phyloP scores from a whole-genome alignment of 768 basidiomycete genomes.

The Melanogaster broomeanus region DNA sequence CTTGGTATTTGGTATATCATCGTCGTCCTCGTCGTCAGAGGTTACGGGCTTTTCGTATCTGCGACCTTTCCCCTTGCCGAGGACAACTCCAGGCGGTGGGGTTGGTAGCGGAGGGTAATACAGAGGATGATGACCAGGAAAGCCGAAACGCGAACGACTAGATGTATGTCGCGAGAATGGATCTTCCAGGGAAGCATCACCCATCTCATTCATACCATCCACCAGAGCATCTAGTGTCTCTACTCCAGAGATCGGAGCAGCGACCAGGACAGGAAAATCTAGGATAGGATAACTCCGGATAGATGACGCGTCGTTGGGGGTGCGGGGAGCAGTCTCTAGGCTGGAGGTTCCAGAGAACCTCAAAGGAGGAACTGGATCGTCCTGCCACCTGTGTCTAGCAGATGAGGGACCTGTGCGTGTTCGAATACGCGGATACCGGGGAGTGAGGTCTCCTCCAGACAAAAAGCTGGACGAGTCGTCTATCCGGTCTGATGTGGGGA shows the following conservation, averaged over 20 bases:
- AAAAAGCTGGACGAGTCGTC: slow-evolving; percentile 27
- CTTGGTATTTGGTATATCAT: slow-evolving; percentile 17
- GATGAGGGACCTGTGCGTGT: slow-evolving; percentile 62
- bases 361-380: slow-evolving; percentile 49
- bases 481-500: slow-evolving; percentile 28
- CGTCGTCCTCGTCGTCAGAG: slow-evolving; percentile 61
- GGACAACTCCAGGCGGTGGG: slow-evolving; percentile 76
- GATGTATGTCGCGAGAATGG: slow-evolving; percentile 46
- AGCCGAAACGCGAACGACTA: slow-evolving; percentile 54
- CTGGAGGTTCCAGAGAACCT: slow-evolving; percentile 72
- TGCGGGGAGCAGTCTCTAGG: slow-evolving; percentile 74
- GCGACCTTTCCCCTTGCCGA: slow-evolving; percentile 50
- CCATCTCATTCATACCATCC: slow-evolving; percentile 91
- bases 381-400: slow-evolving; percentile 41
- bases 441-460: slow-evolving; percentile 31
- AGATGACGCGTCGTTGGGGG: slow-evolving; percentile 53
- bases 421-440: slow-evolving; percentile 47
- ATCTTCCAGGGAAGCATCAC: slow-evolving; percentile 60
- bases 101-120: slow-evolving; percentile 83
- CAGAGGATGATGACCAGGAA: slow-evolving; percentile 68
- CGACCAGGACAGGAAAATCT: slow-evolving; percentile 65
- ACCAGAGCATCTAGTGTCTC: slow-evolving; percentile 89
- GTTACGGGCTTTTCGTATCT: slow-evolving; percentile 28
- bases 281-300: slow-evolving; percentile 29
- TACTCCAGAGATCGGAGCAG: slow-evolving; percentile 76